Evolutionary conservation across 257 asterid species (phyloP), one percentile per base, ranked within the genome.

Genomic region (Solanum rostratum): DNA sequence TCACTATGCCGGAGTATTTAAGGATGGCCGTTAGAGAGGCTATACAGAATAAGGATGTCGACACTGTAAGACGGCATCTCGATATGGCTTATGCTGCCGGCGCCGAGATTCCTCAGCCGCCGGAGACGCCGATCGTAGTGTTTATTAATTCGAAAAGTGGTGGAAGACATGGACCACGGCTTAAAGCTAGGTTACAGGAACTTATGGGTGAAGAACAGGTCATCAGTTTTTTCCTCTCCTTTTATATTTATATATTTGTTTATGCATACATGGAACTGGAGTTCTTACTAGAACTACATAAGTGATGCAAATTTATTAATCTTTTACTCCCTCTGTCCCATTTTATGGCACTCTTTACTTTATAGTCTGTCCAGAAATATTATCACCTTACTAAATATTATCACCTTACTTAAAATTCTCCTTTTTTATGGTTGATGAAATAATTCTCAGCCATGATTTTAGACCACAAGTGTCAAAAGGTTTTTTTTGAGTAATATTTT

Each of bases 171-270:
- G 99, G 99, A 8, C 97, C 97, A 45, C 91, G 90, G 80, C 95
- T 95, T 81, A 96, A 85, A 90, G 95, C 91, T 70, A 92, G 98
- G 19, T 85, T 96, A 30, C 92, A 93, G 87, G 92, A 80, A 54
- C 95, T 96, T 90, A 96, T 96, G 98, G 97, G 93, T 43, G 96
- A 93, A 87, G 95, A 96, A 90, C 99, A 96, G 99, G 99, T 96
- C 81, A 7, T 19, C 18, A 65, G 43, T 41, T 12, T 4, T 53
- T 8, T 20, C 20, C 13, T 82, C 20, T 45, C 14, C 62, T 19
- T 55, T 55, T 55, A 55, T 16, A 10, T 33, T 68, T 68, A 18
- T 15, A 33, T 68, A 33, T 39, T 37, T 37, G 20, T 70, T 2
- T 69, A 20, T 20, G 29, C 30, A 11, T 71, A 41, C 10, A 69